Evolutionary conservation across 805 yeast genomes (phyloP).

Genomic region (Kluyveromyces lactis): DNA sequence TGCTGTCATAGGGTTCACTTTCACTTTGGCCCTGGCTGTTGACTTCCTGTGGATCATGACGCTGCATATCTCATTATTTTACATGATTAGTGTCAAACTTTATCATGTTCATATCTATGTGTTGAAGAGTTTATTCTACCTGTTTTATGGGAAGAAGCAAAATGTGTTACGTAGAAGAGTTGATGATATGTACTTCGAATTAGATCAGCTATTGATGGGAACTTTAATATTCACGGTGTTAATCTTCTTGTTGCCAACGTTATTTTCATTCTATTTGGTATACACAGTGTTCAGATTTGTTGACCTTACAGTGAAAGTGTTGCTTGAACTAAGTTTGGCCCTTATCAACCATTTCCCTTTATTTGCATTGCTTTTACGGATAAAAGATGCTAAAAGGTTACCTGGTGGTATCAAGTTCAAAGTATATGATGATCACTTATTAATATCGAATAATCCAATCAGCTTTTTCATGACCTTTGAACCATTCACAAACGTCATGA

Average conservation of each 20-base stretch:
- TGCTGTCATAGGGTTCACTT: constrained; percentile 55
- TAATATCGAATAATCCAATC: constrained; percentile 38
- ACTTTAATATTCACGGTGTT: constrained; percentile 78
- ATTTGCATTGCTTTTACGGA: constrained; percentile 67
- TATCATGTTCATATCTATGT: constrained; percentile 67
- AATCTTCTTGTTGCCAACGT: constrained; percentile 76
- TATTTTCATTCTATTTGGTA: constrained; percentile 70
- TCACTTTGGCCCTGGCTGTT: constrained; percentile 54
- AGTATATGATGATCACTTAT: constrained; percentile 15
- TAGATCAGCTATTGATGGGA: constrained; percentile 83
- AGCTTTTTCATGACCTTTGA: constrained; percentile 37
- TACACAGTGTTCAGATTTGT: constrained; percentile 56
- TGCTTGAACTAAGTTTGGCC: constrained; percentile 53
- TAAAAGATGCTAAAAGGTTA: constrained; percentile 67
- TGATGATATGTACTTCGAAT: constrained; percentile 74
- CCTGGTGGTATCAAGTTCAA: constrained; percentile 48
- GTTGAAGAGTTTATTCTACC: constrained; percentile 64
- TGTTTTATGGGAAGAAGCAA: constrained; percentile 84
- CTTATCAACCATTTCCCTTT: constrained; percentile 77
- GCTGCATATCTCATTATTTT: constrained; percentile 68
- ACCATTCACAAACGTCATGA: constrained; percentile 37
- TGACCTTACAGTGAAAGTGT: constrained; percentile 39
- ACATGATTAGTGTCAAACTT: constrained; percentile 68
- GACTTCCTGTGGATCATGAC: constrained; percentile 60
- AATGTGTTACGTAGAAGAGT: constrained; percentile 78